A percentile compares a stretch with the other conserved stretches of the same genome.
These are phyloP conservation scores for Salvia sclarea DNA, from an alignment of 305 asterid species.

Conservation along the genomic window DNA sequence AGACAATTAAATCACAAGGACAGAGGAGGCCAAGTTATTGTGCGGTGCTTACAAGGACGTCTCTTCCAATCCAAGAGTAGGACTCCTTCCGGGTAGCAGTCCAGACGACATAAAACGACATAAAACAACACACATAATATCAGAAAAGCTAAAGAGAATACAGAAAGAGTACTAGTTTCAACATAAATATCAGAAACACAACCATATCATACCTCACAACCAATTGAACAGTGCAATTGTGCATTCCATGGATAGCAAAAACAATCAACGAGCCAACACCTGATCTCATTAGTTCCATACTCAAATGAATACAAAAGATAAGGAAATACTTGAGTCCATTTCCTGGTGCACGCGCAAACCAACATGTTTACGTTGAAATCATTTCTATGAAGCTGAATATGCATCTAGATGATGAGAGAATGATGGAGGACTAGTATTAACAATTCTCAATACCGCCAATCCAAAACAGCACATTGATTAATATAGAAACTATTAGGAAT, in stretches of 20 bases:
- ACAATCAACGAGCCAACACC: too few species aligned
- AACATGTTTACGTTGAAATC: neutral
- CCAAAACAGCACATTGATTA: conserved; percentile 69
- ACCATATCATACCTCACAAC: conserved; percentile 56
- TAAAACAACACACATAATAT: conserved; percentile 72
- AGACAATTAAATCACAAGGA: conserved; percentile 21
- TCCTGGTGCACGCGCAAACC: neutral
- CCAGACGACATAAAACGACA: conserved; percentile 71
- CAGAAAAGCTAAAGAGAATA: conserved; percentile 70
- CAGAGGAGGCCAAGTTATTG: neutral
- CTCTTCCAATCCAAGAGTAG: conserved; percentile 97
- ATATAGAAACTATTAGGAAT: conserved; percentile 14
- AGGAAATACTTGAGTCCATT: conserved; percentile 1
- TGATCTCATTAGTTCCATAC: too few species aligned
- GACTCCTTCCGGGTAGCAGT: conserved; percentile 82
- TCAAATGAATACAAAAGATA: neutral
- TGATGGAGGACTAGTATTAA: conserved; percentile 14
- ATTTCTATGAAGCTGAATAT: conserved; percentile 3
- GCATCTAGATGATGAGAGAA: neutral
- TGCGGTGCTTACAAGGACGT: conserved; percentile 76
- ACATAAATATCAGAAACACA: conserved; percentile 24
- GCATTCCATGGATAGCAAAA: conserved; percentile 80
- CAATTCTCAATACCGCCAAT: conserved; percentile 85
- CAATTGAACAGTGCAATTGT: conserved; percentile 78
- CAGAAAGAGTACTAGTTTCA: conserved; percentile 37